Evolutionary conservation across 495 filamentous ascomycete genomes (phyloP), one percentile per base, ranked within the genome.

Genomic region (Xylaria cubensis): DNA sequence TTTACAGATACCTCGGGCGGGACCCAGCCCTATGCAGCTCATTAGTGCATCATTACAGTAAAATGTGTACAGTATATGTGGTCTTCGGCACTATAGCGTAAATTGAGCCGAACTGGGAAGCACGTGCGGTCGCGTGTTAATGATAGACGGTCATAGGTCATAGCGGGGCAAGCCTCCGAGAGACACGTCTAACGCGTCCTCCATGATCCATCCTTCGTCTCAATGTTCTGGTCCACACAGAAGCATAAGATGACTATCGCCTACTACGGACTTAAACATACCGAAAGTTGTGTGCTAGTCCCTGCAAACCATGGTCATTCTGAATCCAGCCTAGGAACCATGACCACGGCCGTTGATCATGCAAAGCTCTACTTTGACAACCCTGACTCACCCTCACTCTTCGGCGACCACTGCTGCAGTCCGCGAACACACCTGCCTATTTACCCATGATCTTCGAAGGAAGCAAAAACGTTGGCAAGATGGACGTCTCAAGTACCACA

Each of bases 391-490:
- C 15, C 39, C 64, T 10, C 74, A 72, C 10, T 48, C 64, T 15
- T 59, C 84, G 15, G 88, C 89, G 69, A 90, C 89, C 78, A 94
- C 91, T 42, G 93, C 94, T 3, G 86, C 88, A 0, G 92, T 97
- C 34, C 82, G 92, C 74, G 93, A 96, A 73, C 95, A 90, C 76
- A 84, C 89, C 67, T 97, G 94, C 75, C 89, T 98, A 26, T 98
- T 92, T 80, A 97, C 93, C 6, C 88, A 91, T 73, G 94, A 98
- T 77, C 79, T 97, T 64, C 89, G 90, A 10, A 88, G 92, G 64
- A 98, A 98, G 81, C 89, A 92, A 65, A 98, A 98, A 81, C 84
- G 92, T 59, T 98, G 94, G 94, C 93, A 95, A 74, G 95, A 98
- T 91, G 95, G 95, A 53, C 89, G 90, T 58, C 86, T 97, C 41